These are phyloP conservation scores for Remersonia thermophila DNA, from an alignment of 2,329 filamentous ascomycete genomes.

Conservation along the genomic window DNA sequence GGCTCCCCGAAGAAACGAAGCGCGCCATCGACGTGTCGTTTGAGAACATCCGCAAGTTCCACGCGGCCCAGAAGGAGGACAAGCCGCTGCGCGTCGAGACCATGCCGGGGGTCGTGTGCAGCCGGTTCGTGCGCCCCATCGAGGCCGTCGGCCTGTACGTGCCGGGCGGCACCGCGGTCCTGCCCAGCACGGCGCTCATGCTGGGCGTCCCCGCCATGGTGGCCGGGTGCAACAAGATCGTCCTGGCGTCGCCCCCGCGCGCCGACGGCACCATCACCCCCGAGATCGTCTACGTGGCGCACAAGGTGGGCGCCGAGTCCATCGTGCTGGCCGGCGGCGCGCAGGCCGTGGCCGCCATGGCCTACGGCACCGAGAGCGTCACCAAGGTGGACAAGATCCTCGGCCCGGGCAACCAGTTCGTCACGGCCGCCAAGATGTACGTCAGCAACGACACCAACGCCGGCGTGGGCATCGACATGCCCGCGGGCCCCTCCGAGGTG, in stretches of 20 bases:
- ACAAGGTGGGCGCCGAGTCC: conserved; percentile 91
- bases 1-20: conserved; percentile 69
- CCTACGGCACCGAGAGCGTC: conserved; percentile 89
- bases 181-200: conserved; percentile 95
- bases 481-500: conserved; percentile 89
- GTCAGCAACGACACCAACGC: conserved; percentile 96
- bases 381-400: conserved; percentile 98
- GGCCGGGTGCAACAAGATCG: conserved; percentile 88
- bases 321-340: conserved; percentile 94
- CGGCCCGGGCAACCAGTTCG: conserved; percentile 94
- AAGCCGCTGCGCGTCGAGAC: conserved; percentile 81
- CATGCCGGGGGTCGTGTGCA: conserved; percentile 94
- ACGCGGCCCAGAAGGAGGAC: conserved; percentile 77
- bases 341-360: conserved; percentile 91
- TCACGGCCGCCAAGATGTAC: conserved; percentile 96
- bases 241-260: conserved; percentile 83
- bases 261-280: conserved; percentile 83
- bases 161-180: conserved; percentile 89
- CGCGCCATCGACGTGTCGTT: conserved; percentile 89
- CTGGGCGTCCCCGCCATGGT: conserved; percentile 96
- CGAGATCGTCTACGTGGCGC: conserved; percentile 92
- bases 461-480: conserved; percentile 95
- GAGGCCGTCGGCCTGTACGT: conserved; percentile 95
- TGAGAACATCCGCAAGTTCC: conserved; percentile 90
- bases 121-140: conserved; percentile 82